A percentile compares a stretch with the other conserved stretches of the same genome.
These are phyloP conservation scores for Spathaspora gorwiae DNA, from an alignment of 805 yeast genomes.

Conservation along the genomic window DNA sequence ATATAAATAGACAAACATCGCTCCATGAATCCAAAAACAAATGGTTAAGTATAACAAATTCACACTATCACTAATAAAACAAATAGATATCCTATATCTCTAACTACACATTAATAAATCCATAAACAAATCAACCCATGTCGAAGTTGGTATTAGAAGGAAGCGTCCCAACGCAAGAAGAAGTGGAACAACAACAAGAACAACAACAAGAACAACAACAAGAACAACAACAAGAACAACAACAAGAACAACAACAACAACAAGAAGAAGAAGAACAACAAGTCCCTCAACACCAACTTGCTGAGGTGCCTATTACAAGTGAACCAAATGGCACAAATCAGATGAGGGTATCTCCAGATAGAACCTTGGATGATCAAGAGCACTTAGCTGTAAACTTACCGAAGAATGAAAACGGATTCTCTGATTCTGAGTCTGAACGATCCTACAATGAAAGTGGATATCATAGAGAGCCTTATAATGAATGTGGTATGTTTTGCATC, in stretches of 20 bases:
- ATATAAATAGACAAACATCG: no score
- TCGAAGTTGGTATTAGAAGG: no score
- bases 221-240: neutral
- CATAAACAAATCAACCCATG: slow-evolving; percentile 1
- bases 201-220: neutral
- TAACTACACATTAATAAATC: neutral
- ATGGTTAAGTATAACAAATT: no score
- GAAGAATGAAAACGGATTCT: neutral
- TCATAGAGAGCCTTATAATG: slow-evolving; percentile 28
- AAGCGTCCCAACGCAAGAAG: neutral
- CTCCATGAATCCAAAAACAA: no score
- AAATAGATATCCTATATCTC: neutral
- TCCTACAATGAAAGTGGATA: slow-evolving; percentile 28
- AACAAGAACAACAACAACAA: neutral
- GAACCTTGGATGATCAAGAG: no score
- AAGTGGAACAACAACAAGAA: neutral
- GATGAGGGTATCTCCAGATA: no score
- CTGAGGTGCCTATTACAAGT: neutral
- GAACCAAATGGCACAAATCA: neutral
- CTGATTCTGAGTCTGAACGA: slow-evolving; percentile 3
- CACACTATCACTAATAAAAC: no score
- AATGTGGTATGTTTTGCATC: slow-evolving; percentile 39
- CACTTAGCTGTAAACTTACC: no score
- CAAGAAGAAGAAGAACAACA: neutral
- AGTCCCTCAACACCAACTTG: neutral